Evolutionary conservation across 257 asterid species (phyloP), one percentile per base, ranked within the genome.

Genomic region (Ajuga chamaepitys): DNA sequence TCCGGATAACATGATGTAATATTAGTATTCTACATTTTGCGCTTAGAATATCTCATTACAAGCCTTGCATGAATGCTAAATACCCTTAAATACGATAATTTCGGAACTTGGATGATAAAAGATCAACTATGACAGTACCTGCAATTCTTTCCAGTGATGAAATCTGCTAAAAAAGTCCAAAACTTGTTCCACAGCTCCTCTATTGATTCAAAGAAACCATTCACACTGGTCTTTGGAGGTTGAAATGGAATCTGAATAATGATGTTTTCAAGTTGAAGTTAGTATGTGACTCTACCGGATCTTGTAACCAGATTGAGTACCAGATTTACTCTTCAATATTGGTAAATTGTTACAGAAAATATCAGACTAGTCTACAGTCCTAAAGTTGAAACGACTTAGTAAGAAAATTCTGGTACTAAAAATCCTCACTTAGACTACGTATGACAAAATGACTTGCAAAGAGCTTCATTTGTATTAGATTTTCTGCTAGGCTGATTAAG

Each of bases 61-160:
- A 8, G 37, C 37, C 5, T 30, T 30, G 13, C 14, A 42, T 9
- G 18, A 42, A 42, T 1, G 14, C 18, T 6, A 16, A 46, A 0
- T 46, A 17, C 22, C 11, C 22, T 20, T 1, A 38, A n/a, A 44
- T 28, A 8, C 4, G 7, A 4, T 30, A 8, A n/a, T 4, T 41
- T 14, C 9, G 0, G 24, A 24, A 51, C 38, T 47, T 32, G 13
- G 46, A 28, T 41, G 37, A 62, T 38, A 41, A n/a, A 41, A 5
- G 46, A 47, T 2, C n/a, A n/a, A n/a, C n/a, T n/a, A n/a, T n/a
- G n/a, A 26, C 25, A 32, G 58, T 83, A 88, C 99, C 95, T 90
- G 95, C 99, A 94, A 56, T 74, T 88, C 77, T 70, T 84, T 65
- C 99, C 99, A 25, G 95, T 84, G 62, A 86, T 11, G 71, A 94